Conservation (phyloP, 768 basidiomycete species). For the Hemileccinum impolitum region DNA sequence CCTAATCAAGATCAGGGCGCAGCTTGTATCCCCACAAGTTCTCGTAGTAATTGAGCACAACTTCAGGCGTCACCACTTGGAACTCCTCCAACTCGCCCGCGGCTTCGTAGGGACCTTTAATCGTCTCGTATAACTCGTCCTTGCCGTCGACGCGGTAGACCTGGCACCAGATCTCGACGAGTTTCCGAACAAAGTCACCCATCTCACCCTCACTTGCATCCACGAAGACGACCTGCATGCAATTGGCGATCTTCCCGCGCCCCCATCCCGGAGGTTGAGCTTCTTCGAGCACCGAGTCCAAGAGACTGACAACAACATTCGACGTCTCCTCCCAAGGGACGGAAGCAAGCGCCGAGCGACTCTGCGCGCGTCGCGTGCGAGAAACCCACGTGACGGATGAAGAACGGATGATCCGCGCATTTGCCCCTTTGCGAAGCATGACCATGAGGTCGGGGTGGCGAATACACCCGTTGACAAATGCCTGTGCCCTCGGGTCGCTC, state of each 20-base stretch:
- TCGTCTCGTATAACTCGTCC: slow-evolving; percentile 16
- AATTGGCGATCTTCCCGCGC: slow-evolving; percentile 19
- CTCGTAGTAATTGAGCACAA: slow-evolving; percentile 19
- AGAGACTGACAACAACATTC: slow-evolving; percentile 12
- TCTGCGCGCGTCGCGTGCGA: slow-evolving; percentile 26
- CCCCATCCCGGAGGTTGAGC: slow-evolving; percentile 20
- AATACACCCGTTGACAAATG: slow-evolving; percentile 31
- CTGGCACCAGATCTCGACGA: slow-evolving; percentile 28
- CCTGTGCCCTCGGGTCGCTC: slow-evolving; percentile 25
- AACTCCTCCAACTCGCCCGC: slow-evolving; percentile 27
- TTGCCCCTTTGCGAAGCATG: slow-evolving; percentile 28
- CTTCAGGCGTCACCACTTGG: slow-evolving; percentile 4
- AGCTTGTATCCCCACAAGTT: slow-evolving; percentile 26
- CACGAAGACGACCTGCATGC: slow-evolving; percentile 30
- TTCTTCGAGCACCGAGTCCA: slow-evolving; percentile 25
- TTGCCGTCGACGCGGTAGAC: slow-evolving; percentile 22
- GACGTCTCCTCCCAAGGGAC: slow-evolving; percentile 24
- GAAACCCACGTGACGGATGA: slow-evolving; percentile 24
- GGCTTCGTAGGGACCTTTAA: slow-evolving; percentile 21
- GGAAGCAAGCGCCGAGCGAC: slow-evolving; percentile 22
- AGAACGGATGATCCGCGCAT: slow-evolving; percentile 27
- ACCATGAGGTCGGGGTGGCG: slow-evolving; percentile 32
- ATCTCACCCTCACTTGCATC: slow-evolving; percentile 28
- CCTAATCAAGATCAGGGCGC: background rate
- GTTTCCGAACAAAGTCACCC: slow-evolving; percentile 27